Percentiles rank a stretch among this genome's conserved stretches.
phyloP scores from a whole-genome alignment of 2,329 filamentous ascomycete species.

The Xylariaceae sp. region DNA sequence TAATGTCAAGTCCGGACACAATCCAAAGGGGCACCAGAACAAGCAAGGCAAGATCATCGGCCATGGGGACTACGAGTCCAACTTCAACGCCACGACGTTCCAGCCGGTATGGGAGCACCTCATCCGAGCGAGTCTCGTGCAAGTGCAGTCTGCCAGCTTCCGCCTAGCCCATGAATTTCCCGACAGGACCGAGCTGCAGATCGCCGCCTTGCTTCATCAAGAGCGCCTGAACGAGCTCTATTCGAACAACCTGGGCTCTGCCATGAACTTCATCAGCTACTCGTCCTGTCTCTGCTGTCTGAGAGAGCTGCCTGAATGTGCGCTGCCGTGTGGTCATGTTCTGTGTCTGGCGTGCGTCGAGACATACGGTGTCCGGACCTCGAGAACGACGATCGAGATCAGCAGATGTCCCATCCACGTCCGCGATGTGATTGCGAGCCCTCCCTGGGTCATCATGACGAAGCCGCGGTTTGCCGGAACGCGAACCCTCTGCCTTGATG shows the following conservation, averaged over 20 bases:
- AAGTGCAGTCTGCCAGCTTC: slow-evolving; percentile 27
- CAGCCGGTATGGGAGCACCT: slow-evolving; percentile 26
- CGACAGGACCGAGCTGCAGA: slow-evolving; percentile 26
- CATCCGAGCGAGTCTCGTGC: slow-evolving; percentile 24
- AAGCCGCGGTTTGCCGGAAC: slow-evolving; percentile 28
- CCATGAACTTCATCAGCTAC: slow-evolving; percentile 27
- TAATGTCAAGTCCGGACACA: slow-evolving; percentile 30
- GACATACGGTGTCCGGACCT: slow-evolving; percentile 28
- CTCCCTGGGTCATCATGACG: slow-evolving; percentile 27
- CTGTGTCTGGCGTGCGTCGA: slow-evolving; percentile 28
- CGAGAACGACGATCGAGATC: slow-evolving; percentile 30
- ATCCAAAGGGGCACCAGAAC: slow-evolving; percentile 31
- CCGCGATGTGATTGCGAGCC: slow-evolving; percentile 26
- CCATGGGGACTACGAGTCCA: slow-evolving; percentile 29
- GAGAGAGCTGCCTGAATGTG: slow-evolving; percentile 29
- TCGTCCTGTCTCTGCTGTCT: slow-evolving; percentile 30
- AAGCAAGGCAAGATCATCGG: slow-evolving; percentile 30
- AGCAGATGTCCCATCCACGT: slow-evolving; percentile 29
- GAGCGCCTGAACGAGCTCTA: slow-evolving; percentile 30
- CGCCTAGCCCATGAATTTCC: slow-evolving; percentile 26
- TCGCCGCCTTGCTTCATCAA: slow-evolving; percentile 27
- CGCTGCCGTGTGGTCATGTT: slow-evolving; percentile 30
- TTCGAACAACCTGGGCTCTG: slow-evolving; percentile 25
- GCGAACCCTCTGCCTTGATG: slow-evolving; percentile 28
- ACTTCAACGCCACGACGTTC: slow-evolving; percentile 23